Conservation (phyloP, 2,329 filamentous ascomycete genomes). For the Nemania sp. region DNA sequence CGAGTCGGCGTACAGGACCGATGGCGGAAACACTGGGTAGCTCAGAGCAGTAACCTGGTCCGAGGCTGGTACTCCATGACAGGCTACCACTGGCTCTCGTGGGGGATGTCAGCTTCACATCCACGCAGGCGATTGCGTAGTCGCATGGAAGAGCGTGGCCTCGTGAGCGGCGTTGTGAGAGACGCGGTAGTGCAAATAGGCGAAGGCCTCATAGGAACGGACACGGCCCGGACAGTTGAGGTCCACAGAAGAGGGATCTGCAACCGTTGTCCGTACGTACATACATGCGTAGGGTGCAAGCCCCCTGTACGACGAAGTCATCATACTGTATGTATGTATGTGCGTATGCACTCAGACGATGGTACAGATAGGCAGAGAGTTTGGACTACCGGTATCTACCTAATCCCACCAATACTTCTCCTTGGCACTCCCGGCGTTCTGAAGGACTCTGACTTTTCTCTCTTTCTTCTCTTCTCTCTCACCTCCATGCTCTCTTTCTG, state of each 20-base stretch:
- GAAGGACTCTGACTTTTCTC: conserved; percentile 11
- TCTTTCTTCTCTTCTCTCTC: conserved; percentile 18
- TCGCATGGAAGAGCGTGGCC: not conserved
- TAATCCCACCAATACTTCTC: conserved; percentile 28
- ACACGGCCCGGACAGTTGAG: conserved; percentile 33
- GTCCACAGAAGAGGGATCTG: conserved; percentile 39
- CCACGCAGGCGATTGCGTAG: not conserved
- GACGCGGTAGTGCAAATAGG: conserved; percentile 13
- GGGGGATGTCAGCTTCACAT: not conserved
- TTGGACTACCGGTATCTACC: conserved; percentile 31
- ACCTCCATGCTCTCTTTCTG: conserved; percentile 8
- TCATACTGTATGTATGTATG: conserved; percentile 34
- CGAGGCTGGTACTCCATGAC: not conserved
- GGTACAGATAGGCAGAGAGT: conserved; percentile 26
- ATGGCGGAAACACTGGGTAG: conserved; percentile 11
- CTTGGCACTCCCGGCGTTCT: conserved; percentile 29
- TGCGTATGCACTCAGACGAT: no score
- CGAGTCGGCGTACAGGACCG: conserved; percentile 8
- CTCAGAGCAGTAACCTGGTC: not conserved
- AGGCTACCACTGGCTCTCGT: conserved; percentile 4
- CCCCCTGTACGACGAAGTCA: conserved; percentile 37
- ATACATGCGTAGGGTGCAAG: conserved; percentile 27
- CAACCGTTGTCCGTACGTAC: conserved; percentile 26
- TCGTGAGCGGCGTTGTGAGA: conserved; percentile 10
- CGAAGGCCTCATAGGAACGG: conserved; percentile 4